A percentile compares a stretch with the other conserved stretches of the same genome.
Evolutionary conservation across 2,329 filamentous ascomycete species (phyloP).

Genomic region (Fusarium bactridioides): DNA sequence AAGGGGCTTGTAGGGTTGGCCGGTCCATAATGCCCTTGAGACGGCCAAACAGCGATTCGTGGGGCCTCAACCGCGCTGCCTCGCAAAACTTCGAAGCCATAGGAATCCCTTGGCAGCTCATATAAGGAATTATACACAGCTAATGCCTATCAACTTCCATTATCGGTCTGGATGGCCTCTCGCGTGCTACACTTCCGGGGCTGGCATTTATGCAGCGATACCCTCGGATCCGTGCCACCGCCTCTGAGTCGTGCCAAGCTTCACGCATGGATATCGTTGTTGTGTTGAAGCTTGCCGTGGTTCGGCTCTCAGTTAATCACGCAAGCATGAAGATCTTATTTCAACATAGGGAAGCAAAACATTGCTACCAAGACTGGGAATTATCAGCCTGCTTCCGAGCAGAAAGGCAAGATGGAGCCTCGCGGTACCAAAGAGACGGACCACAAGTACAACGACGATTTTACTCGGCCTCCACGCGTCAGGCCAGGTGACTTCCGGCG

Average conservation of each 20-base stretch:
- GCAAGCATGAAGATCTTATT: neutral
- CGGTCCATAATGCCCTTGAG: neutral
- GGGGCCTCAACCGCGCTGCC: neutral
- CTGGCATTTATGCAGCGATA: neutral
- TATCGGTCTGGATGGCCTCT: neutral
- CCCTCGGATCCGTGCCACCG: neutral
- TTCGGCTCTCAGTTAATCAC: neutral
- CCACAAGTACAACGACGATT: neutral
- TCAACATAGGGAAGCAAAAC: neutral
- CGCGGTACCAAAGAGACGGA: neutral
- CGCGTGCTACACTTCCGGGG: neutral
- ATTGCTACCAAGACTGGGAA: neutral
- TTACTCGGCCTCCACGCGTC: conserved; percentile 22
- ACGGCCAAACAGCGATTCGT: neutral
- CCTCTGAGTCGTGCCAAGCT: conserved; percentile 24
- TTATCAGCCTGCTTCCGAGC: neutral
- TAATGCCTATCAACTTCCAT: neutral
- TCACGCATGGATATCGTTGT: conserved; percentile 10
- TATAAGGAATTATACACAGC: neutral
- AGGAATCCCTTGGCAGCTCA: too few relatives aligned
- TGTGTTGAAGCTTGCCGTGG: neutral
- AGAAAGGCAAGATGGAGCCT: neutral
- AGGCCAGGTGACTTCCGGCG: conserved; percentile 13
- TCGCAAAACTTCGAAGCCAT: too few relatives aligned
- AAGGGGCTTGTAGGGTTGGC: neutral